These are phyloP conservation scores for Candida glucosophila DNA, from an alignment of 1,139 yeast genomes.

Conservation along the genomic window DNA sequence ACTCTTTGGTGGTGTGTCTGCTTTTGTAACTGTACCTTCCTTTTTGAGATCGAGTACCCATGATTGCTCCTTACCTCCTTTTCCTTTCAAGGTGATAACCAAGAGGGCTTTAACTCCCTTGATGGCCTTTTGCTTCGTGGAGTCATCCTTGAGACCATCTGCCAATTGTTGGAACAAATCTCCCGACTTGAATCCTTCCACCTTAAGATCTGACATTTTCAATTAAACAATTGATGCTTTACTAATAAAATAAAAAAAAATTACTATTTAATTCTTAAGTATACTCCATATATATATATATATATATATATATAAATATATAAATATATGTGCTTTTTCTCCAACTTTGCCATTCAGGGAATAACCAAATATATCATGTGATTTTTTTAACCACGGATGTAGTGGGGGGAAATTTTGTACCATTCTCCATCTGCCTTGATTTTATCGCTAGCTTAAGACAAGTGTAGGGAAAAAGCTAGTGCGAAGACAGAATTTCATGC, in stretches of 20 bases:
- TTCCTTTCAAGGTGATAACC: slow-evolving; percentile 62
- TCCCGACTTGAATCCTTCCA: slow-evolving; percentile 43
- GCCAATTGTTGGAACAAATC: slow-evolving; percentile 34
- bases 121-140: slow-evolving; percentile 33
- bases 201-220: slow-evolving; percentile 31
- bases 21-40: slow-evolving; percentile 46
- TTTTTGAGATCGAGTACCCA: slow-evolving; percentile 71
- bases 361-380: no score
- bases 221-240: not conserved
- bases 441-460: no score
- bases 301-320: no score
- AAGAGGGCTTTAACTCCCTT: slow-evolving; percentile 54
- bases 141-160: slow-evolving; percentile 32
- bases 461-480: no score
- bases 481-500: no score
- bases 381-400: no score
- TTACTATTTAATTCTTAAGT: no score
- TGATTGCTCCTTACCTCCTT: slow-evolving; percentile 53
- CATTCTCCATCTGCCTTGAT: no score
- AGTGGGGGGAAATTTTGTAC: no score
- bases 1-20: slow-evolving; percentile 42
- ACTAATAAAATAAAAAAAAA: not conserved
- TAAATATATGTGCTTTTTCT: no score
- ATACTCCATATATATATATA: slow-evolving; percentile 3
- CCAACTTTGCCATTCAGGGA: no score